A percentile compares a stretch with the other conserved stretches of the same genome.
Evolutionary conservation across 2,329 filamentous ascomycete genomes (phyloP).

Genomic region (Fusarium robinianum): DNA sequence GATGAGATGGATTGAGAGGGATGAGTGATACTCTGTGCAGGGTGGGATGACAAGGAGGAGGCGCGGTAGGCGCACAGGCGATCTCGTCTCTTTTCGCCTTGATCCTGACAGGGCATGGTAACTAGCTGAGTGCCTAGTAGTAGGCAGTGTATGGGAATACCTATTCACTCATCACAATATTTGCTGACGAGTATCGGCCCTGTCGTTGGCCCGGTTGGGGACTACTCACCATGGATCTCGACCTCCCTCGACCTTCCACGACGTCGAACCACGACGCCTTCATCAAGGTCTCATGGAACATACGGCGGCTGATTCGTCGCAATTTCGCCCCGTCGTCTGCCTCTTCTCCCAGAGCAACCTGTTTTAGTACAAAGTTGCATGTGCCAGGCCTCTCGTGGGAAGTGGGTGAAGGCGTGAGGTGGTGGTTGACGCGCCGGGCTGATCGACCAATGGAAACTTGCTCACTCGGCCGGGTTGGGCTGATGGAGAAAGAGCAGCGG

Average conservation of each 20-base stretch:
- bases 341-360: no score
- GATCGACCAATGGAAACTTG: slow-evolving; percentile 52
- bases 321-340: slow-evolving; percentile 15
- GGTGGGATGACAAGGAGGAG: slow-evolving; percentile 7
- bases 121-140: no score
- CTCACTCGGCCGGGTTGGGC: slow-evolving; percentile 42
- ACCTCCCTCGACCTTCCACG: no score
- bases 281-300: slow-evolving; percentile 4
- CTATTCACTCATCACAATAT: no score
- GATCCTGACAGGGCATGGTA: no score
- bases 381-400: slow-evolving; percentile 5
- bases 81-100: no score
- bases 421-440: slow-evolving; percentile 32
- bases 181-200: slow-evolving; percentile 5
- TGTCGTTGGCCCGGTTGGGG: slow-evolving; percentile 15
- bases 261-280: no score
- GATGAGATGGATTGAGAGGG: slow-evolving; percentile 24
- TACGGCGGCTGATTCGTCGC: neutral
- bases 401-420: slow-evolving; percentile 15
- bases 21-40: slow-evolving; percentile 15
- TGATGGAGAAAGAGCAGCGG: slow-evolving; percentile 26
- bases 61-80: slow-evolving; percentile 5
- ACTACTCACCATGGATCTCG: slow-evolving; percentile 7
- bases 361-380: neutral
- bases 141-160: no score